A percentile compares a stretch with the other conserved stretches of the same genome.
Evolutionary conservation across 2,329 filamentous ascomycete genomes (phyloP).

Genomic region (Exutisphaerella laricina): DNA sequence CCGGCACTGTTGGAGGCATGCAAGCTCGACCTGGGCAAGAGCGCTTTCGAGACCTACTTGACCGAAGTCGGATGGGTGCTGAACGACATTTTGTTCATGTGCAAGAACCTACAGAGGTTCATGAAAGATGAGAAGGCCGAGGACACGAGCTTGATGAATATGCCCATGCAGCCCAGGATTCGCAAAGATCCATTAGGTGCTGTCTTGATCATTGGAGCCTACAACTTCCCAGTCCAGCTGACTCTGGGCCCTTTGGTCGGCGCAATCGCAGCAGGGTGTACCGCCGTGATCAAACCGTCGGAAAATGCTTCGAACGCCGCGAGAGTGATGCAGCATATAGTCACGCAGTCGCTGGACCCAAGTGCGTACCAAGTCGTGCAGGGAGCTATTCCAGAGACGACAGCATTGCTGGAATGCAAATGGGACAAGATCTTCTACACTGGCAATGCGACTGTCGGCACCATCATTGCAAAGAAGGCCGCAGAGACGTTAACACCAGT

Average conservation of each 20-base stretch:
- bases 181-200: constrained; percentile 82
- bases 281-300: constrained; percentile 83
- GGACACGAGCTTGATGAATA: constrained; percentile 64
- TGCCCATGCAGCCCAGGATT: constrained; percentile 66
- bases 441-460: constrained; percentile 67
- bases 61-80: constrained; percentile 72
- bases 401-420: constrained; percentile 74
- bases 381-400: constrained; percentile 73
- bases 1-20: constrained; percentile 69
- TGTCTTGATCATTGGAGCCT: constrained; percentile 78
- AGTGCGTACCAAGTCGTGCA: constrained; percentile 73
- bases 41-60: constrained; percentile 65
- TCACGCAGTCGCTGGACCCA: constrained; percentile 70
- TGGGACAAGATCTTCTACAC: constrained; percentile 99
- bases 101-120: constrained; percentile 74
- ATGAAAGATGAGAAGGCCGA: constrained; percentile 71
- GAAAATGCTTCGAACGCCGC: constrained; percentile 73
- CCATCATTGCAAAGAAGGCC: constrained; percentile 49
- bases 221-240: constrained; percentile 88
- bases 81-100: constrained; percentile 73
- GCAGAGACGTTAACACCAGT: constrained; percentile 66
- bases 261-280: constrained; percentile 88
- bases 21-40: constrained; percentile 72
- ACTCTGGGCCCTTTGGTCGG: constrained; percentile 74
- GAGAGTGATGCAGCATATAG: constrained; percentile 71